Evolutionary conservation across 495 filamentous ascomycete genomes (phyloP).

Genomic region (Aspergillus leporis): DNA sequence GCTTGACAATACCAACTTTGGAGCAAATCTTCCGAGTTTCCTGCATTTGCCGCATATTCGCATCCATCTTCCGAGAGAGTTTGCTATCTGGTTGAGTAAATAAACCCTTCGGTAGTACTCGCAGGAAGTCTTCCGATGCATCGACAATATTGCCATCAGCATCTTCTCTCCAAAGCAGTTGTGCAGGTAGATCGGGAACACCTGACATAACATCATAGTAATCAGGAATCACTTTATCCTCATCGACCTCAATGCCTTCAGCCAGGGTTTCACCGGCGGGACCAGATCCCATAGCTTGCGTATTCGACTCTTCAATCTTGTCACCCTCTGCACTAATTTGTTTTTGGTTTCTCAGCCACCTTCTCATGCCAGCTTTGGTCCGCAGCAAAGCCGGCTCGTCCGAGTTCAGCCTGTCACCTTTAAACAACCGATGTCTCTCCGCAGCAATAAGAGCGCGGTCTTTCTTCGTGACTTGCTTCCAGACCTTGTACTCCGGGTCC

Average conservation of each 20-base stretch:
- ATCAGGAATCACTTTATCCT: conserved; percentile 77
- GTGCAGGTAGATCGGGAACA: conserved; percentile 78
- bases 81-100: conserved; percentile 78
- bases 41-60: conserved; percentile 93
- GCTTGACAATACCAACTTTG: conserved; percentile 96
- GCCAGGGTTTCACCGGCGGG: conserved; percentile 72
- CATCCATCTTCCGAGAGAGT: conserved; percentile 77
- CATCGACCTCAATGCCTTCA: conserved; percentile 87
- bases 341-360: conserved; percentile 75
- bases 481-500: conserved; percentile 91
- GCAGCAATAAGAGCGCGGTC: conserved; percentile 85
- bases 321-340: conserved; percentile 55
- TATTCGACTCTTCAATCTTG: conserved; percentile 49
- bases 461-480: conserved; percentile 98
- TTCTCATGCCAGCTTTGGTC: conserved; percentile 74
- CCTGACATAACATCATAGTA: conserved; percentile 89
- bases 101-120: conserved; percentile 67
- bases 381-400: conserved; percentile 87
- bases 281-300: conserved; percentile 47
- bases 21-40: conserved; percentile 94
- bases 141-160: conserved; percentile 82
- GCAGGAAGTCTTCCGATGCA: conserved; percentile 77
- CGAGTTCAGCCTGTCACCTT: conserved; percentile 75
- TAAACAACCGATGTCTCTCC: conserved; percentile 77
- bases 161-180: conserved; percentile 84